A percentile compares a stretch with the other conserved stretches of the same genome.
Conservation (phyloP, 495 filamentous ascomycete genomes). For the Chaetomium fimeti region DNA sequence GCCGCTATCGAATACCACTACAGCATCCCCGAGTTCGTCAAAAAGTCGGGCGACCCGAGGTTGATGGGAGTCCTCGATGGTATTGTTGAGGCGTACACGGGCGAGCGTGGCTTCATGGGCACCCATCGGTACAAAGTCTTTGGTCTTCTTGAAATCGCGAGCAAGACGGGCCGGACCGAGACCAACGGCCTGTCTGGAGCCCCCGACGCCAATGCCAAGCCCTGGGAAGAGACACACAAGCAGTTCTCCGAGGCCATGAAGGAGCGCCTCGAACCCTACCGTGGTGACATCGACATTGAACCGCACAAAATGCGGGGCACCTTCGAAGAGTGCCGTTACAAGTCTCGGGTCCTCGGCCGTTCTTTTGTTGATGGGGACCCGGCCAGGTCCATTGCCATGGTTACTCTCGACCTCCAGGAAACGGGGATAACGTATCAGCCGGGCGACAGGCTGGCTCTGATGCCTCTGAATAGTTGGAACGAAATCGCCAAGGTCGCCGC, state of each 20-base stretch:
- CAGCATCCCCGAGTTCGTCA: conserved; percentile 50
- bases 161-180: conserved; percentile 51
- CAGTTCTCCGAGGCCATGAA: conserved; percentile 55
- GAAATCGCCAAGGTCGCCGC: conserved; percentile 51
- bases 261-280: conserved; percentile 49
- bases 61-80: conserved; percentile 51
- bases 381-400: conserved; percentile 45
- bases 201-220: conserved; percentile 39
- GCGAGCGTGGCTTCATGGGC: conserved; percentile 55
- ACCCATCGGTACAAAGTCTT: conserved; percentile 55
- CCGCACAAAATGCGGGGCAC: conserved; percentile 53
- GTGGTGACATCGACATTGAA: conserved; percentile 43
- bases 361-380: conserved; percentile 46
- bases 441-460: conserved; percentile 50
- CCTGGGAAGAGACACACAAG: conserved; percentile 52
- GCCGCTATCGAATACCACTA: conserved; percentile 52
- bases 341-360: conserved; percentile 42
- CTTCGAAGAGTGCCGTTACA: conserved; percentile 53
- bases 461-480: conserved; percentile 51
- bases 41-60: conserved; percentile 44
- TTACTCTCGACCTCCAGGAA: conserved; percentile 47
- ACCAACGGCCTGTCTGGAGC: conserved; percentile 50
- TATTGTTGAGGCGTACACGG: conserved; percentile 50
- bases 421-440: conserved; percentile 52
- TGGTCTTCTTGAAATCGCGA: conserved; percentile 53